Percentiles rank a stretch among this genome's conserved stretches.
Evolutionary conservation across 139 green algal species (phyloP).

Genomic region (Axilococcus clingmanii): DNA sequence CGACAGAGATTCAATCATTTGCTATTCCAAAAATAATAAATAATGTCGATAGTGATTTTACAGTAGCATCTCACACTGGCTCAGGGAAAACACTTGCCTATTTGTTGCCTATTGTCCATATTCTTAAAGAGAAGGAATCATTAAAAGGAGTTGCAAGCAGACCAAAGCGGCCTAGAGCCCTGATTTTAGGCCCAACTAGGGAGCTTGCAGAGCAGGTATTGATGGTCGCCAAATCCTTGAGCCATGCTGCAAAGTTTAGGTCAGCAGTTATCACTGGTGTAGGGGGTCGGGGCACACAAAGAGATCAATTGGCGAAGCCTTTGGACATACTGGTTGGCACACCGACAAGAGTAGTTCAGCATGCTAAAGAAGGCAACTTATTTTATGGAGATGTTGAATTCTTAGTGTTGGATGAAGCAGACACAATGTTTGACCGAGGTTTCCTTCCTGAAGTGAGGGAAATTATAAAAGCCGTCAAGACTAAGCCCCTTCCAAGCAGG

Average conservation of each 20-base stretch:
- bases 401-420: slow-evolving; percentile 90
- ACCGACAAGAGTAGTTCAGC: slow-evolving; percentile 71
- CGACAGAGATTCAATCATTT: slow-evolving; percentile 78
- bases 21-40: slow-evolving; percentile 60
- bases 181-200: slow-evolving; percentile 79
- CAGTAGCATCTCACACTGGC: slow-evolving; percentile 89
- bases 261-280: slow-evolving; percentile 40
- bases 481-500: slow-evolving; percentile 36
- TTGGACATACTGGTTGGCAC: slow-evolving; percentile 88
- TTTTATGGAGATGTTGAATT: slow-evolving; percentile 70
- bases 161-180: slow-evolving; percentile 56
- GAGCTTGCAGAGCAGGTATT: slow-evolving; percentile 90
- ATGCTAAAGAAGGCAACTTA: slow-evolving; percentile 64
- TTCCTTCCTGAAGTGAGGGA: slow-evolving; percentile 50
- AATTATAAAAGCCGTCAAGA: slow-evolving; percentile 56
- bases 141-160: slow-evolving; percentile 25
- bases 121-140: slow-evolving; percentile 54
- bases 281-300: slow-evolving; percentile 39
- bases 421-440: slow-evolving; percentile 88
- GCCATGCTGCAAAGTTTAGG: slow-evolving; percentile 71
- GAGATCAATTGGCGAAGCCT: slow-evolving; percentile 35
- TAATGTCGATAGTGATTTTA: slow-evolving; percentile 36
- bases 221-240: slow-evolving; percentile 70
- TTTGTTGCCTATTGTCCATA: slow-evolving; percentile 79
- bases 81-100: slow-evolving; percentile 93